Conservation (phyloP, 768 basidiomycete genomes). For the Lyophyllum decastes region DNA sequence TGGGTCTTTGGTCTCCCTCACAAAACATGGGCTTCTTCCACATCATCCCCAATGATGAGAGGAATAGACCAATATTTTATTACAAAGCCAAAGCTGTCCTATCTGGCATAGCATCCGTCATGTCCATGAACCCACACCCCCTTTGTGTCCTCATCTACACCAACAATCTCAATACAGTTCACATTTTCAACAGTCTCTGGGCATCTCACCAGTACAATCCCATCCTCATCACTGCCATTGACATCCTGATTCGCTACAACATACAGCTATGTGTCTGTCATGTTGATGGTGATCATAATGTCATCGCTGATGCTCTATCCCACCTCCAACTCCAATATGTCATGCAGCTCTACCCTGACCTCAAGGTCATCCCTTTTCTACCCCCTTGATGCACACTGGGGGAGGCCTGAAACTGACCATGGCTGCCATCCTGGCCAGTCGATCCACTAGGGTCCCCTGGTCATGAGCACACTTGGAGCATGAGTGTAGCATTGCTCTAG, state of each 20-base stretch:
- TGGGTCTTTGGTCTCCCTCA: conserved; percentile 27
- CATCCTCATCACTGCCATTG: conserved; percentile 13
- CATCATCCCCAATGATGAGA: not conserved
- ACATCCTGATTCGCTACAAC: conserved; percentile 11
- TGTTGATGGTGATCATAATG: conserved; percentile 17
- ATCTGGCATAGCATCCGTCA: conserved; percentile 2
- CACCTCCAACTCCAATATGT: conserved; percentile 2
- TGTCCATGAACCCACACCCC: too few species aligned
- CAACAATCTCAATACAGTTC: too few species aligned
- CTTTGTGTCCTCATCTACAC: too few species aligned
- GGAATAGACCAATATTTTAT: conserved; percentile 20
- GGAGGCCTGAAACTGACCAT: conserved; percentile 14
- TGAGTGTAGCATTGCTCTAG: conserved; percentile 6
- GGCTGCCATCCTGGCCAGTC: conserved; percentile 12
- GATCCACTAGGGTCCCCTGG: conserved; percentile 35
- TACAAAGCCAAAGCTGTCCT: conserved; percentile 24
- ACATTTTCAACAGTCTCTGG: too few species aligned
- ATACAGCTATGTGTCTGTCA: conserved; percentile 16
- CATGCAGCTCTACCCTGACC: not conserved
- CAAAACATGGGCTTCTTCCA: conserved; percentile 15
- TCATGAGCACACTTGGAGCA: conserved; percentile 1
- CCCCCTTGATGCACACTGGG: conserved; percentile 29
- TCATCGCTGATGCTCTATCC: conserved; percentile 9
- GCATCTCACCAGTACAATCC: conserved; percentile 8
- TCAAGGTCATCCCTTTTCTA: conserved; percentile 7